Base-by-base conservation (phyloP, 805 yeast species). In the Priceomyces carsonii region DNA sequence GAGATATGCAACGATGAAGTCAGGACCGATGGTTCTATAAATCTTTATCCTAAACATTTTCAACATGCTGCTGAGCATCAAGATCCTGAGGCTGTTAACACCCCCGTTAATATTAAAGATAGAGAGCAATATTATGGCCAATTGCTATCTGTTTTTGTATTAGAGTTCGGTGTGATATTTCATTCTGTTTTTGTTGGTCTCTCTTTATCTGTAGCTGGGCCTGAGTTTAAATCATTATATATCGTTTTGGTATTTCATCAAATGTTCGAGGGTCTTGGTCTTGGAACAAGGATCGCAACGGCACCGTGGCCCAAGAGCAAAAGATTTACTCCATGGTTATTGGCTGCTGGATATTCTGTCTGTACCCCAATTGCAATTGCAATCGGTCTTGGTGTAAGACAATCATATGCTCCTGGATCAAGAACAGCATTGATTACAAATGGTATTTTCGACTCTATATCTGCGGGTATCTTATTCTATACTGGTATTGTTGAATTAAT, bases 81-180 rank as follows among this genome's bases (percentile, higher is more conserved):
- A 50, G 80, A 74, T 48, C 70, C 67, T 9, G 75, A 69, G 36
- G 53, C 47, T 18, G 29, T 63, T 17, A 56, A 62, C 14, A 59
- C 71, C 7, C 71, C 71, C 26, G 54, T 56, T 12, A 40, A 55
- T 25, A 57, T 58, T 26, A 29, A 44, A 2, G 62, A 45, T 8
- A 65, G 59, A 40, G 82, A 77, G 52, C 58, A 62, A 26, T 80
- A 77, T 51, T 64, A 72, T 24, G 79, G 78, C 23, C 82, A 81
- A 54, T 50, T 82, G 10, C 51, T 80, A 9, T 29, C 32, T 10
- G 39, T 51, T 6, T 12, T 37, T 6, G 33, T 51, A 13, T 36
- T 51, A 26, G 63, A 56, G 34, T 51, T 51, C 2, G 64, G 64
- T n/a, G 55, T 59, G 22, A 35, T 59, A 5, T 59, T 59, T 43